Conservation (phyloP, 139 green algal genomes). For the Marvania coccoides region DNA sequence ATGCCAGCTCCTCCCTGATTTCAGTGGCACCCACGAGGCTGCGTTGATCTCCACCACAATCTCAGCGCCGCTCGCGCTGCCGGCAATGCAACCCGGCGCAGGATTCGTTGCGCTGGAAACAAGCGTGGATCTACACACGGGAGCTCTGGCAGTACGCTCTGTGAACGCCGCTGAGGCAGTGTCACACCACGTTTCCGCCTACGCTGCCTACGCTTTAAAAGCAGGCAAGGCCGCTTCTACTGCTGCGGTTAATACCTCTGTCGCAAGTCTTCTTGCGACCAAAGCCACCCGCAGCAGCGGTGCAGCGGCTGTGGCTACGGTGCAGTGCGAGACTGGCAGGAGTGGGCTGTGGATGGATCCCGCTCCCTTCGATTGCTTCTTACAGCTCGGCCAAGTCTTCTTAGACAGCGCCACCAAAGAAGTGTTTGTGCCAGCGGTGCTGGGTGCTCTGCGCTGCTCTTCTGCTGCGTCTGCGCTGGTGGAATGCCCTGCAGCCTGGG, state of each 20-base stretch:
- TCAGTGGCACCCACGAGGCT: background rate
- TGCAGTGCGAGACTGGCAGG: constrained; percentile 7
- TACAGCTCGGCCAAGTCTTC: constrained; percentile 42
- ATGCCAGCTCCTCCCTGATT: background rate
- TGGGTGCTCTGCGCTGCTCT: constrained; percentile 20
- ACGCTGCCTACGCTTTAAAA: too few relatives aligned
- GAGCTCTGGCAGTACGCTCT: background rate
- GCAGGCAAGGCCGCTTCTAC: too few relatives aligned
- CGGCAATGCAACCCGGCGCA: background rate
- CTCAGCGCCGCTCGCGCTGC: constrained; percentile 18
- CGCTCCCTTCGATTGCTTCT: constrained; percentile 36
- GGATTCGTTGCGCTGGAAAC: background rate
- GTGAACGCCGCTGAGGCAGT: background rate
- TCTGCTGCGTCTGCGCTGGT: background rate
- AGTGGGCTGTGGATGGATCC: constrained; percentile 31
- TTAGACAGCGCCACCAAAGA: background rate
- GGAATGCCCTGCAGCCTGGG: background rate
- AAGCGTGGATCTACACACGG: background rate
- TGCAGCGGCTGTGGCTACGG: background rate
- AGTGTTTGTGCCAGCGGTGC: constrained; percentile 45
- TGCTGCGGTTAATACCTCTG: too few relatives aligned
- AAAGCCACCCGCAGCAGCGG: too few relatives aligned
- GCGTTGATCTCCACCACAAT: background rate
- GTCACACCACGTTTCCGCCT: background rate
- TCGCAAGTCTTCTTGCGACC: too few relatives aligned